Conservation (phyloP, 2,329 filamentous ascomycete species). For the Phoma sp. region DNA sequence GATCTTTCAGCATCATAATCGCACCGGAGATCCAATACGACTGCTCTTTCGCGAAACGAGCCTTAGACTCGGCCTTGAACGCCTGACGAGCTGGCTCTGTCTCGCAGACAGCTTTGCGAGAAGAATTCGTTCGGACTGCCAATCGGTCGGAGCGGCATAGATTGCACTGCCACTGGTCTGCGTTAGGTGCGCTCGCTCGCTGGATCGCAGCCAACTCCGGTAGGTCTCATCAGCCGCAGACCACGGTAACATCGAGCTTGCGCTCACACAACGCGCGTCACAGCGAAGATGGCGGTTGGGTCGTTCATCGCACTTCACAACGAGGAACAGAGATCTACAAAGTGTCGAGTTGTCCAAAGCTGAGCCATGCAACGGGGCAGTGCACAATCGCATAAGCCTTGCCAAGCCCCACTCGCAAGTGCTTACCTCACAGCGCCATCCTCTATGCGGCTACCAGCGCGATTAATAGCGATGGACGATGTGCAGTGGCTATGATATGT, state of each 20-base stretch:
- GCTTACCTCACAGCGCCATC: constrained; percentile 6
- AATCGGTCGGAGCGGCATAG: background rate
- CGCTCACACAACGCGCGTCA: no score
- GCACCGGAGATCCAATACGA: background rate
- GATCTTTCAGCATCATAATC: background rate
- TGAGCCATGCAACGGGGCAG: constrained; percentile 1
- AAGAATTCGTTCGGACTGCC: background rate
- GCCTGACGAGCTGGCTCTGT: background rate
- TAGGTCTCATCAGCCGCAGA: background rate
- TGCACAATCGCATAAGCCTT: constrained; percentile 7
- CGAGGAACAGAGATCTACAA: background rate
- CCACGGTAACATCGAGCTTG: background rate
- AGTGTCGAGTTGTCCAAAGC: background rate
- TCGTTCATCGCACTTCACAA: background rate
- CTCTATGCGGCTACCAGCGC: background rate
- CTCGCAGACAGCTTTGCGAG: background rate
- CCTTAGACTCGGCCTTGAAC: background rate
- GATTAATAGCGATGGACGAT: background rate
- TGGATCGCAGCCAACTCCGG: background rate
- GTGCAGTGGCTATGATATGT: constrained; percentile 7
- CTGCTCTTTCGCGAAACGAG: background rate
- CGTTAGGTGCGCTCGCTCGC: background rate
- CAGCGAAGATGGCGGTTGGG: no score
- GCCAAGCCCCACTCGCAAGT: constrained; percentile 7
- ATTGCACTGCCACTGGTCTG: background rate